Conservation (phyloP, 495 filamentous ascomycete species). For the Penicillium roqueforti region DNA sequence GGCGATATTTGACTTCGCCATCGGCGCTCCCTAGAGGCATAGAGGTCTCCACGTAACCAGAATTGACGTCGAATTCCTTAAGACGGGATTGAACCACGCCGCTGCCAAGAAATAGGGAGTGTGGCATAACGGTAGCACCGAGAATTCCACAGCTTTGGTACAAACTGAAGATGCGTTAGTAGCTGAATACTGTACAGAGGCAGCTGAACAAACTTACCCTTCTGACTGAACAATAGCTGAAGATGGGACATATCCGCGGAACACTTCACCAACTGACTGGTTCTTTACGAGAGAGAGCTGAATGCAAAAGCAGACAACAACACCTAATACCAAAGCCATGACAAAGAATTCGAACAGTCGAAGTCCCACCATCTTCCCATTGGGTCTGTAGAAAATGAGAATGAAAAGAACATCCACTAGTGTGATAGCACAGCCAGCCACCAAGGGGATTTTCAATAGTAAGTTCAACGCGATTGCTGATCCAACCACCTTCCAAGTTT, state of each 20-base stretch:
- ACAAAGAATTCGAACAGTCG: constrained; percentile 80
- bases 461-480: constrained; percentile 89
- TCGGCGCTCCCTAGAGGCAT: constrained; percentile 34
- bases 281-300: constrained; percentile 74
- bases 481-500: constrained; percentile 66
- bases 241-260: constrained; percentile 79
- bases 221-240: constrained; percentile 64
- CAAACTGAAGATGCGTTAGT: constrained; percentile 46
- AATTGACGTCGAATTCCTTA: constrained; percentile 65
- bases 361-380: constrained; percentile 66
- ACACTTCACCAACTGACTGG: constrained; percentile 69
- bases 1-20: constrained; percentile 63
- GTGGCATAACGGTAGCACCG: constrained; percentile 92
- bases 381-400: constrained; percentile 78
- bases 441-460: constrained; percentile 72
- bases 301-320: constrained; percentile 88
- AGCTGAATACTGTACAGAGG: background rate
- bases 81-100: constrained; percentile 83
- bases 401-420: constrained; percentile 82
- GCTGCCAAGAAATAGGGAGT: constrained; percentile 84
- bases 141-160: constrained; percentile 92
- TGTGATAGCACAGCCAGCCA: constrained; percentile 83
- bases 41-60: constrained; percentile 50
- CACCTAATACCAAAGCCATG: constrained; percentile 70
- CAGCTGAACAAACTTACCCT: constrained; percentile 41